Evolutionary conservation across 768 basidiomycete genomes (phyloP), one percentile per base, ranked within the genome.

Genomic region (Termitomyces sp.): DNA sequence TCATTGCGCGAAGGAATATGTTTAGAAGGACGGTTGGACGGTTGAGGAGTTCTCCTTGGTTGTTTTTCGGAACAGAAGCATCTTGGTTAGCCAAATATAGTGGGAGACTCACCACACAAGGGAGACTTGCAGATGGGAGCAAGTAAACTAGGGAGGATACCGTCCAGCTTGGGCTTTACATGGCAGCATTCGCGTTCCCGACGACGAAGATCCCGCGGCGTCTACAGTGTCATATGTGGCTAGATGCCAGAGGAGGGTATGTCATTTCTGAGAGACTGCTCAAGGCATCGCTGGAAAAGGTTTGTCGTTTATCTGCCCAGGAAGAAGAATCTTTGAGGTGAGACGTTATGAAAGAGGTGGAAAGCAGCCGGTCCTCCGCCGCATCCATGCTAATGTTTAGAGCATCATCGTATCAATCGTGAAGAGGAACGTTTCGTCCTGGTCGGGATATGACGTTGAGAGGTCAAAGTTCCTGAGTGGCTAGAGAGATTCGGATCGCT

Each of bases 341-440:
- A 7, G 76, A 76, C 18, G 85, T 85, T 60, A 87, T 86, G 67
- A 87, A 81, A 2, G 83, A 80, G 3, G 86, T 85, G 8, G 84
- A 78, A 22, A 88, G 76, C 46, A 86, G 70, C 20, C 78, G 75
- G 64, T 84, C 81, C 64, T 86, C 84, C 9, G 76, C 69, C n/a
- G 79, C 76, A 69, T 83, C 83, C 52, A 81, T 75, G 53, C 77
- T 78, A 56, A 87, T 81, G 59, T 75, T 78, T 13, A 83, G 84
- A 18, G 82, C 78, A 2, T 81, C 85, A 66, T 86, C 85, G 59
- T 84, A 80, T 83, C 85, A 85, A 65, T 83, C 81, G 63, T 78
- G 72, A 4, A 81, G 74, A 58, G 18, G 64, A 55, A n/a, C n/a
- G n/a, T n/a, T n/a, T 7, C 62, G 60, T 24, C 63, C 48, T 42